These are phyloP conservation scores for Cordyceps cateniannulata DNA, from an alignment of 2,329 filamentous ascomycete species.

Conservation along the genomic window DNA sequence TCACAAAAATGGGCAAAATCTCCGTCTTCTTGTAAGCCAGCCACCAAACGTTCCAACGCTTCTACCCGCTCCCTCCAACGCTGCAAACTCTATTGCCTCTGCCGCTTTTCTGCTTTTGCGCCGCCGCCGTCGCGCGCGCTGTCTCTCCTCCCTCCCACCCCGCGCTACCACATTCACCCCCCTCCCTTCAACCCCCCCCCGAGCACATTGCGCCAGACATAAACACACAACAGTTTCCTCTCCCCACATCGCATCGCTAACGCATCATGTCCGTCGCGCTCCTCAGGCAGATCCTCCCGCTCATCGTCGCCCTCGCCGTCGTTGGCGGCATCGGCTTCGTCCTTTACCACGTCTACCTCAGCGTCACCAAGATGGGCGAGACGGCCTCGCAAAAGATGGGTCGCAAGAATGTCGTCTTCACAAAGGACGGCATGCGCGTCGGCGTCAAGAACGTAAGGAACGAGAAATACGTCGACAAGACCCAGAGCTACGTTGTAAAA, in stretches of 20 bases:
- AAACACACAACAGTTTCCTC: neutral
- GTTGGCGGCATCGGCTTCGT: conserved; percentile 55
- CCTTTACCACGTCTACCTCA: conserved; percentile 66
- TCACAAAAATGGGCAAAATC: neutral
- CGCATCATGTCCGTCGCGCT: neutral
- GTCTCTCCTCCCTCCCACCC: neutral
- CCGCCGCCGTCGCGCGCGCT: too few species aligned
- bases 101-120: neutral
- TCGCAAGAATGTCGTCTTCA: conserved; percentile 68
- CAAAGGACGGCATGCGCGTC: conserved; percentile 67
- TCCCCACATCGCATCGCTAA: neutral
- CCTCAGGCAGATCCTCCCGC: conserved; percentile 45
- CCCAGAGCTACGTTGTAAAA: conserved; percentile 62
- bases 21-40: conserved; percentile 9
- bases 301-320: conserved; percentile 56
- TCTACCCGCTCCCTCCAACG: neutral
- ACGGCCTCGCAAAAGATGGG: conserved; percentile 64
- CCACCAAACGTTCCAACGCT: neutral
- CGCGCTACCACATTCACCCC: neutral
- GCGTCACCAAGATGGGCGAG: conserved; percentile 57
- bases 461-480: conserved; percentile 67
- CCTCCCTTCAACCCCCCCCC: neutral
- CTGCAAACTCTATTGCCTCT: neutral
- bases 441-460: conserved; percentile 61
- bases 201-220: neutral